Base-by-base conservation (phyloP, 1,284 basidiomycete genomes). In the Cryptococcus floricola region DNA sequence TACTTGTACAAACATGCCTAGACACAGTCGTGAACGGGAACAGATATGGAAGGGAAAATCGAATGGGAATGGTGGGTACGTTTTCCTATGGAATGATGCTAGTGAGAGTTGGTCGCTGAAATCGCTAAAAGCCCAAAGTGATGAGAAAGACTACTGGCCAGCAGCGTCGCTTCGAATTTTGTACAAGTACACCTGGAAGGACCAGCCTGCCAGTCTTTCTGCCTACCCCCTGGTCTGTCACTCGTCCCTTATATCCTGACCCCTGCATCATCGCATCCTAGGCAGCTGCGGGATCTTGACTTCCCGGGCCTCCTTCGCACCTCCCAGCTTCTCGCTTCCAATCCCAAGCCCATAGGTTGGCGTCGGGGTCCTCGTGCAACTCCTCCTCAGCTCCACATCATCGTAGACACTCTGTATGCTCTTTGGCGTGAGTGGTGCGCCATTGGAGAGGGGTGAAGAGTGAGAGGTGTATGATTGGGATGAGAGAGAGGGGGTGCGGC, bases 401-500 rank as follows among this genome's bases (percentile, higher is more conserved):
- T 38, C 46, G 53, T 49, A 44, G 5, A 38, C 28, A 19, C 31
- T 38, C n/a, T 42, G 41, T 13, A 56, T 48, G 16, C 53, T 53
- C 16, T 28, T n/a, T 27, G 58, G 58, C 4, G 58, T 60, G 23
- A 57, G 39, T 19, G 58, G 58, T 14, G 46, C 54, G 49, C 44
- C 53, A 16, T 39, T 53, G 28, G 54, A 57, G 4, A 60, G 52
- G 7, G 58, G 58, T 5, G 58, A 60, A 16, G 46, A 48, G 42
- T 60, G 58, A 13, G 51, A 60, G 3, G 43, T 44, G 38, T 41
- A 42, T 25, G 46, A 44, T 5, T 34, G 41, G 16, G 41, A 42
- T 3, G 27, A 31, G 27, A 56, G 39, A 43, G 53, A 56, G 23
- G 52, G 45, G 28, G 48, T 39, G 23, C 55, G 48, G 38, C 44